Conservation (phyloP, 2,329 filamentous ascomycete genomes). For the Zalaria sp. region DNA sequence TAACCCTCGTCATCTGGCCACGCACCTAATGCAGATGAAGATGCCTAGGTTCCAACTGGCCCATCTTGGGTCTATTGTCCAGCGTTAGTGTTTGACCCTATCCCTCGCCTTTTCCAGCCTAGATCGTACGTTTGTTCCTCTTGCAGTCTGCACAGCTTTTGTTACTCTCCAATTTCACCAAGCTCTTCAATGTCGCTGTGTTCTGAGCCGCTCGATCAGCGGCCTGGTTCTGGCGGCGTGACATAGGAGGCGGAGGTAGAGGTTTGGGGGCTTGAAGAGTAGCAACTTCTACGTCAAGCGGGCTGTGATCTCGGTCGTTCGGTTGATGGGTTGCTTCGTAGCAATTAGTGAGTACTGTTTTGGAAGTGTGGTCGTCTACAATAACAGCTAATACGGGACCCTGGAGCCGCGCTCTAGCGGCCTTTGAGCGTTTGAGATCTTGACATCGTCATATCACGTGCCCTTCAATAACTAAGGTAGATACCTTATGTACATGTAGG, state of each 20-base stretch:
- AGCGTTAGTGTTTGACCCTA: conserved; percentile 11
- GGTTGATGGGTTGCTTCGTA: no score
- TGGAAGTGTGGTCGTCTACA: no score
- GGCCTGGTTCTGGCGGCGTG: conserved; percentile 63
- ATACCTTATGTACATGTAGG: no score
- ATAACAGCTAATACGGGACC: no score
- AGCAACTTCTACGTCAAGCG: no score
- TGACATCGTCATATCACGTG: no score
- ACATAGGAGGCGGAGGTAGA: conserved; percentile 41
- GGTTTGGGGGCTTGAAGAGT: not conserved
- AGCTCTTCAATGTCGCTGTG: conserved; percentile 80
- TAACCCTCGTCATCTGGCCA: not conserved
- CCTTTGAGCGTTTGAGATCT: no score
- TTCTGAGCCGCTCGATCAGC: conserved; percentile 88
- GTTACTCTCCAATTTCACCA: conserved; percentile 88
- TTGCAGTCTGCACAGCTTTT: conserved; percentile 98
- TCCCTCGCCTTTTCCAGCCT: not conserved
- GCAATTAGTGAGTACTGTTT: no score
- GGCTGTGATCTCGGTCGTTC: no score
- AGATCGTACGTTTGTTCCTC: conserved; percentile 76
- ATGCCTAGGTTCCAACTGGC: conserved; percentile 97
- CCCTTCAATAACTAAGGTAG: no score
- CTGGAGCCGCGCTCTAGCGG: no score
- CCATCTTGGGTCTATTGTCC: conserved; percentile 77
- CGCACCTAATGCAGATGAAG: conserved; percentile 79